Evolutionary conservation across 2,329 filamentous ascomycete species (phyloP).

Genomic region (Calonectria honghensis): DNA sequence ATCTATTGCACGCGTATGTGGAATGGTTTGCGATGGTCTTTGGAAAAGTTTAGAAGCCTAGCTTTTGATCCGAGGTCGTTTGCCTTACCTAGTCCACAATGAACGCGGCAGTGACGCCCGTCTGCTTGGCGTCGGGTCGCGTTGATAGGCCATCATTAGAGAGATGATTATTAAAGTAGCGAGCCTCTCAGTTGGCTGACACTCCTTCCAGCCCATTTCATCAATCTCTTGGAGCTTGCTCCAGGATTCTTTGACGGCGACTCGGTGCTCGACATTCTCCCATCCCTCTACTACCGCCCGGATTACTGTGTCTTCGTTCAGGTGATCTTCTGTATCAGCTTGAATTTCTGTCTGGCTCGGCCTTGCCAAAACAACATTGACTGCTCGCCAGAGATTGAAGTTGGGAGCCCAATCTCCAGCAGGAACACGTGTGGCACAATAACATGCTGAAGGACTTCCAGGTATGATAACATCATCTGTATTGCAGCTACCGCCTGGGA

Average conservation of each 20-base stretch:
- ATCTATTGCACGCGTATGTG: background rate
- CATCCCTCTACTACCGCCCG: background rate
- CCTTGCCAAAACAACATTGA: background rate
- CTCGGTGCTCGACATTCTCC: background rate
- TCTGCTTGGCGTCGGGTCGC: background rate
- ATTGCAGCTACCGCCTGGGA: background rate
- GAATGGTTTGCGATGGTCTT: background rate
- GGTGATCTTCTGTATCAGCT: background rate
- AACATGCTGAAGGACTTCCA: background rate
- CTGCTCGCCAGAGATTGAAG: slow-evolving; percentile 1
- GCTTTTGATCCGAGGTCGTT: background rate
- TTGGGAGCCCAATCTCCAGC: background rate
- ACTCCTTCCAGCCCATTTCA: background rate
- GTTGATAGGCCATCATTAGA: background rate
- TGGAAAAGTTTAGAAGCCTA: background rate
- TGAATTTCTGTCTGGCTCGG: background rate
- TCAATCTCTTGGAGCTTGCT: background rate
- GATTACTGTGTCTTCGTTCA: background rate
- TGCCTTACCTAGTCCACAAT: background rate
- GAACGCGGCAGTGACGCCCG: background rate
- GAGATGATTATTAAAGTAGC: background rate
- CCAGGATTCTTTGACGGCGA: background rate
- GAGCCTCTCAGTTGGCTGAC: background rate
- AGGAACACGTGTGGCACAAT: background rate
- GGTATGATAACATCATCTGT: background rate